Base-by-base conservation (phyloP, 352 stramenopile genomes). In the Pythium graminicola region DNA sequence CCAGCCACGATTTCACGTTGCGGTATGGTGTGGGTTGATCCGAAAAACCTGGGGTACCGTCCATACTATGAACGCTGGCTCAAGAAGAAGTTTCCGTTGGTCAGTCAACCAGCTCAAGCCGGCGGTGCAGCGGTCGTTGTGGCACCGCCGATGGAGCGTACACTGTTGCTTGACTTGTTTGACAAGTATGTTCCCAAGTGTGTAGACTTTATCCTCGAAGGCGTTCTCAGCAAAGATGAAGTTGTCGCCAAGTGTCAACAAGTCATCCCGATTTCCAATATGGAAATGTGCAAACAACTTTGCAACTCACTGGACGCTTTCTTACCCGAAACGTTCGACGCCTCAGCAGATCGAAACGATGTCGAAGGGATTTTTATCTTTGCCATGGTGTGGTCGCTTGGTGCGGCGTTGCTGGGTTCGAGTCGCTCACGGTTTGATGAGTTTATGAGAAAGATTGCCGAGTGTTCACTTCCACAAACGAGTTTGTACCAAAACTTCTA, bases 271-370 rank as follows among this genome's bases (percentile, higher is more conserved):
- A 91, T 98, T 46, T 92, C 86, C 49, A 94, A 94, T 39, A 89
- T 98, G 63, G 89, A 97, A 64, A 95, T 98, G 84, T 95, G 93
- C 54, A 98, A 97, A 57, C 94, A 98, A 62, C 75, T 98, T 0
- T 97, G 86, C 47, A 93, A 89, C 16, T 83, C 88, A 9, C 64
- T 98, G 7, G 90, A 98, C 53, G 83, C 80, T 0, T 97, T 96
- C 54, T 48, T 97, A 2, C 79, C 76, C 4, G 73, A 81, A 4
- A 70, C 57, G 1, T 45, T 86, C 23, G 75, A 90, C 20, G 60
- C 70, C 0, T 68, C 55, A 0, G 61, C 49, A 7, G 72, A 86
- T 27, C 72, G 72, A 10, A 72, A 66, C 10, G 85, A 80, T 23
- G 62, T 98, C 4, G 92, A 98, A 74, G 85, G 89, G 0, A 50